A percentile compares a stretch with the other conserved stretches of the same genome.
These are phyloP conservation scores for Ascosphaera apis DNA, from an alignment of 2,329 filamentous ascomycete species.

Conservation along the genomic window DNA sequence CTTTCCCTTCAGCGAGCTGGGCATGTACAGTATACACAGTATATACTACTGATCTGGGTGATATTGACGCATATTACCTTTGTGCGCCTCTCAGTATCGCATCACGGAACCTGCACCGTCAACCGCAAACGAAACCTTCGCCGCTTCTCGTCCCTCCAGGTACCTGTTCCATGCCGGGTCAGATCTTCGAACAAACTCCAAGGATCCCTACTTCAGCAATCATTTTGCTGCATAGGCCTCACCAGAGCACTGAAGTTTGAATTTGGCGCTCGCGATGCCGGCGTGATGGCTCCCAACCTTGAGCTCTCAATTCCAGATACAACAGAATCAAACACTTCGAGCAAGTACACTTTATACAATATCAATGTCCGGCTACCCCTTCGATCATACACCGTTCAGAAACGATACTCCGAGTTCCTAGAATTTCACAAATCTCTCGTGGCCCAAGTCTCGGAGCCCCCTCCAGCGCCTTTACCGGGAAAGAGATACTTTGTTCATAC, in stretches of 20 bases:
- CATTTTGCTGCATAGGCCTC: not conserved
- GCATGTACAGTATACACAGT: no score
- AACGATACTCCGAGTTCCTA: constrained; percentile 42
- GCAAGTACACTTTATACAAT: constrained; percentile 35
- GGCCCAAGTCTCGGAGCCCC: constrained; percentile 26
- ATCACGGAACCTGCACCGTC: no score
- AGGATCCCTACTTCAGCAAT: not conserved
- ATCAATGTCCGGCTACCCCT: constrained; percentile 37
- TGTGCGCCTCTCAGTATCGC: no score
- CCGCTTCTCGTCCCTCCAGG: no score
- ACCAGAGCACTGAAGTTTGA: not conserved
- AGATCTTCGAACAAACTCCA: no score
- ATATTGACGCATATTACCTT: no score
- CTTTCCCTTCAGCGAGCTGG: no score
- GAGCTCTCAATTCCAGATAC: constrained; percentile 23
- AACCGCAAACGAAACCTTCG: no score
- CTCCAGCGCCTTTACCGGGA: constrained; percentile 30
- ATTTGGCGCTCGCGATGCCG: no score
- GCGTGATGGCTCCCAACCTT: constrained; percentile 14
- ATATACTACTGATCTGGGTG: no score
- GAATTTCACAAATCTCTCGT: constrained; percentile 29
- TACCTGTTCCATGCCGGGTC: no score
- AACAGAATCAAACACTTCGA: constrained; percentile 17
- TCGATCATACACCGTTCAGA: constrained; percentile 32
- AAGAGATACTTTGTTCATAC: constrained; percentile 40